A percentile compares a stretch with the other conserved stretches of the same genome.
These are phyloP conservation scores for Pseudozyma tsukubaensis DNA, from an alignment of 1,284 basidiomycete species.

Conservation along the genomic window DNA sequence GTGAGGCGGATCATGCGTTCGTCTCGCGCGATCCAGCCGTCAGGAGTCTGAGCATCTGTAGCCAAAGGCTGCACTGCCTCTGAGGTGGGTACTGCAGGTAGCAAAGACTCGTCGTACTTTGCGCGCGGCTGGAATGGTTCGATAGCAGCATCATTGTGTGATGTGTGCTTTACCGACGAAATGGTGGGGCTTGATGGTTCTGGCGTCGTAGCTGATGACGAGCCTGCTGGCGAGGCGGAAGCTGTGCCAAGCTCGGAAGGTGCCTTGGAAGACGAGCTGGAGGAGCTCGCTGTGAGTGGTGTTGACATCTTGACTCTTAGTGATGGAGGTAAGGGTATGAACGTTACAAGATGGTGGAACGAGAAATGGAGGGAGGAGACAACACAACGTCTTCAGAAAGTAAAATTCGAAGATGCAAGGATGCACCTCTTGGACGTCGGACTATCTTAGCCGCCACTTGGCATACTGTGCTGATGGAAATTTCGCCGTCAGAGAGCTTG, in stretches of 20 bases:
- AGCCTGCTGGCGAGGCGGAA: slow-evolving; percentile 16
- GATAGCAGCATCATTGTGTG: background rate
- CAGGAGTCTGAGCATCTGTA: slow-evolving; percentile 57
- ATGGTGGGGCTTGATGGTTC: slow-evolving; percentile 37
- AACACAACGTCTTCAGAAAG: too few relatives aligned
- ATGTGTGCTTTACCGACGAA: slow-evolving; percentile 3
- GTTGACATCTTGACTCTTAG: background rate
- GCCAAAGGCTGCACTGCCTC: slow-evolving; percentile 47
- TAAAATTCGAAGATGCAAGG: too few relatives aligned
- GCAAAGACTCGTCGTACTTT: slow-evolving; percentile 31
- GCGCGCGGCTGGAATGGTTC: slow-evolving; percentile 28
- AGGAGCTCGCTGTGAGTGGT: slow-evolving; percentile 19
- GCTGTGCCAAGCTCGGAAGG: slow-evolving; percentile 30
- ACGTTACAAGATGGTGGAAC: background rate
- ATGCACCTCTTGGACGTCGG: too few relatives aligned
- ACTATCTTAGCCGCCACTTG: too few relatives aligned
- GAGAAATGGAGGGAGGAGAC: background rate
- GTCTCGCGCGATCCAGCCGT: slow-evolving; percentile 59
- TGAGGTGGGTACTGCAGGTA: slow-evolving; percentile 47
- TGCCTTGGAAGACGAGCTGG: slow-evolving; percentile 25
- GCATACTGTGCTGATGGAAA: too few relatives aligned
- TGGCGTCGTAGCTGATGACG: slow-evolving; percentile 36
- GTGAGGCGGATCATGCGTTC: slow-evolving; percentile 58
- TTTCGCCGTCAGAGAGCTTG: too few relatives aligned
- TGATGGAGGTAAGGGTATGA: background rate